Conservation (phyloP, 495 filamentous ascomycete species). For the Penicillium fimorum region DNA sequence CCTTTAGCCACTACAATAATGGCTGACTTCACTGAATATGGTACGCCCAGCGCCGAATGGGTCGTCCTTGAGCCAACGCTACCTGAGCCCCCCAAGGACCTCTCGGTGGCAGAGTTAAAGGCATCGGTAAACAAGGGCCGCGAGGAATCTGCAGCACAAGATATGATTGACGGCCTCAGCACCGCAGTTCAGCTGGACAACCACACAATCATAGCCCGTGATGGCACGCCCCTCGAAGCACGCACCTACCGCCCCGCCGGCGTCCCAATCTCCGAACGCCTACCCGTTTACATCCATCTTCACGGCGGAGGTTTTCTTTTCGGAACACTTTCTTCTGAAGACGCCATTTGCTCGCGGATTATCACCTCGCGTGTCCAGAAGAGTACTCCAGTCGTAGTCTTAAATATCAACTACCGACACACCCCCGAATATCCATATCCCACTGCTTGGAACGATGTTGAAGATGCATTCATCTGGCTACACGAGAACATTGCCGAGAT, state of each 20-base stretch:
- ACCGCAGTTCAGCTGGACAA: constrained; percentile 30
- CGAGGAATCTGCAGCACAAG: constrained; percentile 33
- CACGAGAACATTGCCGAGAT: constrained; percentile 33
- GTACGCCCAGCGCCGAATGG: constrained; percentile 43
- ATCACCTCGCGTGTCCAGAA: constrained; percentile 25
- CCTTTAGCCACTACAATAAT: constrained; percentile 17
- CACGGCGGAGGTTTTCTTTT: constrained; percentile 54
- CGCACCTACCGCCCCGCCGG: constrained; percentile 43
- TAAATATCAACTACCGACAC: constrained; percentile 51
- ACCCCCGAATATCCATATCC: constrained; percentile 44
- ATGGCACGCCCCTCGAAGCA: constrained; percentile 39
- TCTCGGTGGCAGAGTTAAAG: constrained; percentile 28
- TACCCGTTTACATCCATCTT: constrained; percentile 48
- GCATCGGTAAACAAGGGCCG: constrained; percentile 30
- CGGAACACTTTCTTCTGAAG: constrained; percentile 46
- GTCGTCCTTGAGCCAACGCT: constrained; percentile 35
- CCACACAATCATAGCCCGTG: constrained; percentile 39
- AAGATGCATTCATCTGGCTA: constrained; percentile 50
- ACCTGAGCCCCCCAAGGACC: constrained; percentile 17
- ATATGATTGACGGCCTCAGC: constrained; percentile 26
- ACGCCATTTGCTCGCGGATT: constrained; percentile 44
- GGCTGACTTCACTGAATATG: constrained; percentile 43
- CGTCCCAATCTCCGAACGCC: constrained; percentile 19
- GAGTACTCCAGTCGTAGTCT: constrained; percentile 30
- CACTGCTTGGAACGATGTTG: constrained; percentile 46